Conservation (phyloP, 805 yeast genomes). For the Ascoidea rubescens region DNA sequence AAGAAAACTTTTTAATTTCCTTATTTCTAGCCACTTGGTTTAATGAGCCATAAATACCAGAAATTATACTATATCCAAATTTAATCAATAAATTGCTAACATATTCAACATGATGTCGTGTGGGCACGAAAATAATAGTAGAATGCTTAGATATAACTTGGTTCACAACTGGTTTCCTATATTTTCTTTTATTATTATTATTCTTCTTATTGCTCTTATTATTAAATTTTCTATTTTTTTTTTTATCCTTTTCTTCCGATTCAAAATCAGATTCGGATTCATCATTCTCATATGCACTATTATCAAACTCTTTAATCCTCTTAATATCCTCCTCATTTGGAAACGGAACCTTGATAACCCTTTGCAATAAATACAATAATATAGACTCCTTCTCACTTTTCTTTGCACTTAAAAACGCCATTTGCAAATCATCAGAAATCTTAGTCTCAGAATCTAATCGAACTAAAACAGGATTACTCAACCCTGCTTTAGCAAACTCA, state of each 20-base stretch:
- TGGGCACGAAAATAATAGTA: slow-evolving; percentile 90
- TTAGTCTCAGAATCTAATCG: slow-evolving; percentile 88
- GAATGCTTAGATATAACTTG: slow-evolving; percentile 76
- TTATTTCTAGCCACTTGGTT: slow-evolving; percentile 92
- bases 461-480: slow-evolving; percentile 82
- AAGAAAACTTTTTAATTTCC: slow-evolving; percentile 73
- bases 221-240: slow-evolving; percentile 3
- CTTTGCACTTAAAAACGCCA: slow-evolving; percentile 75
- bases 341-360: slow-evolving; percentile 70
- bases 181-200: slow-evolving; percentile 33
- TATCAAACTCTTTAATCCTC: slow-evolving; percentile 36
- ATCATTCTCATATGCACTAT: slow-evolving; percentile 38
- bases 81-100: slow-evolving; percentile 53
- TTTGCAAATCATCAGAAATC: slow-evolving; percentile 78
- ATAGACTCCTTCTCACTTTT: slow-evolving; percentile 85
- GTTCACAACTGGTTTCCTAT: slow-evolving; percentile 52
- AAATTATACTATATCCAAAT: slow-evolving; percentile 69
- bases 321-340: slow-evolving; percentile 47
- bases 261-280: slow-evolving; percentile 32
- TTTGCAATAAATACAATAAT: slow-evolving; percentile 61
- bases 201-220: slow-evolving; percentile 21
- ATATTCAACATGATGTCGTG: slow-evolving; percentile 96
- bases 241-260: slow-evolving; percentile 18
- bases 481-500: slow-evolving; percentile 95
- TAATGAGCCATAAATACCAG: slow-evolving; percentile 86